These are phyloP conservation scores for Sisymbrium irio DNA, from an alignment of 345 rosid species.

Conservation along the genomic window DNA sequence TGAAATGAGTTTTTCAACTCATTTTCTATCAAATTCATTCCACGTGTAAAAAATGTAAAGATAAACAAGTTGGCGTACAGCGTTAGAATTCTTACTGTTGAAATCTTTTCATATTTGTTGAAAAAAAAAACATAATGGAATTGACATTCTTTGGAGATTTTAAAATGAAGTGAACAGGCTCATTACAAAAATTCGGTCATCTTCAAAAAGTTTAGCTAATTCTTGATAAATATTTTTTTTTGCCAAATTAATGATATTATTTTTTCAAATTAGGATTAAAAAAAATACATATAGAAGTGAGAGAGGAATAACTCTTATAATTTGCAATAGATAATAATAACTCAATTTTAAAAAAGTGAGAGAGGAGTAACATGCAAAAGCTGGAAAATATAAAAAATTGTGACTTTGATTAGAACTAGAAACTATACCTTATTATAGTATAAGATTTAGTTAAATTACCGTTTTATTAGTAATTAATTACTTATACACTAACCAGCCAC, in stretches of 20 bases:
- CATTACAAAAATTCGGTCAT: background rate
- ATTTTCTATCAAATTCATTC: no score
- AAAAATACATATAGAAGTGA: background rate
- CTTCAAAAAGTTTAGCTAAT: background rate
- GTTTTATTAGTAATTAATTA: background rate
- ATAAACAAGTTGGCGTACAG: no score
- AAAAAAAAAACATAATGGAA: no score
- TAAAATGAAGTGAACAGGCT: background rate
- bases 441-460: background rate
- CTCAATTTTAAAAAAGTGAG: background rate
- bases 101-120: no score
- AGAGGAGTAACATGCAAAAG: background rate
- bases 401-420: background rate
- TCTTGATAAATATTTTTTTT: background rate
- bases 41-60: no score
- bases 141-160: background rate
- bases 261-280: background rate
- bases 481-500: background rate
- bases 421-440: background rate
- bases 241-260: background rate
- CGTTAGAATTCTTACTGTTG: no score
- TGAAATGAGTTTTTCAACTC: no score
- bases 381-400: background rate
- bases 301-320: background rate
- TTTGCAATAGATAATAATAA: no score